Base-by-base conservation (phyloP, 495 filamentous ascomycete species). In the Echria macrotheca region DNA sequence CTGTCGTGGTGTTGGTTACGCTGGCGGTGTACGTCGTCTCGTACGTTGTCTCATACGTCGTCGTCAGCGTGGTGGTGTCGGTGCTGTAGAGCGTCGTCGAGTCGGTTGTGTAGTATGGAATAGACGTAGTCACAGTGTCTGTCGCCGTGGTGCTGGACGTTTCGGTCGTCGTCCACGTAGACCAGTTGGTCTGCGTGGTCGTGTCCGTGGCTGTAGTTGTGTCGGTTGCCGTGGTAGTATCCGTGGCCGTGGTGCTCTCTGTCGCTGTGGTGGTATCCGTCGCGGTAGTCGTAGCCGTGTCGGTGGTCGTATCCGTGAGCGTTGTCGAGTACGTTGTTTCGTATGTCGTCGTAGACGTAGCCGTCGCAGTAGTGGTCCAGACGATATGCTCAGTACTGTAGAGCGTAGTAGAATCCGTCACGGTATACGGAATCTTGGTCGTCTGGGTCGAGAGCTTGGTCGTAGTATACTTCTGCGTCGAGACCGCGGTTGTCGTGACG, bases 401-500 rank as follows among this genome's bases (percentile, higher is more conserved):
- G 24, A 56, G 19, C 22, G 45, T 48, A 23, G 45, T 48, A 9
- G 28, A 29, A 54, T 63, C 17, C 51, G 57, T 35, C 38, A 54
- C 23, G 17, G 53, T 67, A 14, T 38, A 62, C 19, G 58, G 54
- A 40, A 47, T 67, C 31, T 56, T 25, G 5, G 45, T 41, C 3
- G 46, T 53, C 12, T 22, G 14, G 2, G 52, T 54, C 8, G 38
- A 41, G 17, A 41, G 3, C 2, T 41, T 10, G 38, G 38, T 41
- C 24, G 38, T 22, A 12, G 38, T 41, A 6, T n/a, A 14, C 38
- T 17, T 41, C 18, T 17, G 24, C 38, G 17, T 21, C 21, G 21
- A 24, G 4, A 47, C 50, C 10, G 65, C 64, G 10, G 58, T 77
- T 26, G 56, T 63, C 10, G 59, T 60, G 12, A 65, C 52, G 7